Evolutionary conservation across 2,329 filamentous ascomycete species (phyloP), one percentile per base, ranked within the genome.

Genomic region (Colletotrichum scovillei): DNA sequence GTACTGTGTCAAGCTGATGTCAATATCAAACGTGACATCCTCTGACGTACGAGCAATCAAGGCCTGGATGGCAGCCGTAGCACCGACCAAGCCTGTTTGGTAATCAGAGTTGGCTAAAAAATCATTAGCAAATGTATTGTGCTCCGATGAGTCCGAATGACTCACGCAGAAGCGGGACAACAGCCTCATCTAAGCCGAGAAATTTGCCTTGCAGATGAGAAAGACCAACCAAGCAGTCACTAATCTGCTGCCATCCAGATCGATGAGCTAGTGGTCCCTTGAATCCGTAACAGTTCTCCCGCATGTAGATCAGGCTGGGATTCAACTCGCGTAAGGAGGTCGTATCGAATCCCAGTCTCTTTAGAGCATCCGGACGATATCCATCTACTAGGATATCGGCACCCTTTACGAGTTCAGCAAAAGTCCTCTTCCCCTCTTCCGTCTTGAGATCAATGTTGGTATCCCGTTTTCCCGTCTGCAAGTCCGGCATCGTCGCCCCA

Each of bases 191-290:
- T 4, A 82, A 75, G 3, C 82, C 80, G 78, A 84, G 81, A 74
- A 84, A 84, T 30, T 74, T 75, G 32, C 82, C 83, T 68, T 83
- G 81, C 58, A 82, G 77, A 78, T 79, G 81, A 5, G 81, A 79
- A 9, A 83, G 77, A 38, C 82, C 82, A 3, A 80, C 82, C 38
- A 82, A 77, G 75, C 80, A 83, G 74, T 83, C 82, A 26, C 80
- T 80, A 55, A 83, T 83, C 73, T 84, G 82, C 73, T 84, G 81
- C 81, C 81, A 83, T 1, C 81, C 81, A 28, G 79, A 80, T 3
- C 81, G 79, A 16, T 79, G 74, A 14, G 68, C 74, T 74, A 78
- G 79, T 6, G 80, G 80, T 0, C 81, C 81, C 11, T 80, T 78
- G 77, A 80, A 82, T 0, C 81, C 81, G 38, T 82, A 80, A 76